Evolutionary conservation across 1,284 basidiomycete species (phyloP), one percentile per base, ranked within the genome.

Genomic region (Anthracocystis panici-leucophaei): DNA sequence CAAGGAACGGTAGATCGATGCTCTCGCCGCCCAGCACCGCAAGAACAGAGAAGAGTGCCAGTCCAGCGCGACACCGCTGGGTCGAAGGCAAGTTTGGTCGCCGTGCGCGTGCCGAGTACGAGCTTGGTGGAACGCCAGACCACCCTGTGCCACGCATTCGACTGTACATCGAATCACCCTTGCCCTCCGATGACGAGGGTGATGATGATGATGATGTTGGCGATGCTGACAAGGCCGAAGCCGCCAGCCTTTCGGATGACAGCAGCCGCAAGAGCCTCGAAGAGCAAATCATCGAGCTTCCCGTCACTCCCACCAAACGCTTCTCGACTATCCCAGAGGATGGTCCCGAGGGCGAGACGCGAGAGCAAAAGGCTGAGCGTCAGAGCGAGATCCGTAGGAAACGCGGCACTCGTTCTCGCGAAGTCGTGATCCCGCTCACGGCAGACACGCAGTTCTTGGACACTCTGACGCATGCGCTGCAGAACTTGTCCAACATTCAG

Each of bases 371-470:
- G 52, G 65, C 21, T n/a, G 27, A 62, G 25, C 65, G 69, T 53
- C 74, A 71, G 41, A 54, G 48, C 45, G 74, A 76, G 46, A 76
- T 76, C 23, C 65, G 69, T 14, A 40, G 62, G 12, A 68, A 65
- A 25, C 68, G 69, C 29, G 73, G 73, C 21, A 59, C 52, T 4
- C 63, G 67, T 8, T 68, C 74, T 9, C 68, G 74, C 31, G 68
- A 76, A 25, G 59, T 94, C 20, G 88, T 94, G 64, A 92, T 97
- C 49, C 92, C 93, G 2, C 89, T 97, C 11, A 88, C 89, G 20
- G 91, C 93, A 35, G 94, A 97, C 81, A 88, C 90, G 33, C 90
- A 86, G 1, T 97, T 98, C 87, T 93, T 95, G 84, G 89, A 91
- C 44, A 88, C 93, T 9, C 89, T 96, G 45, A 90, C 89, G 0